Percentiles rank a stretch among this genome's conserved stretches.
Evolutionary conservation across 2,329 filamentous ascomycete genomes (phyloP).

Genomic region (Fusarium pilosicola): DNA sequence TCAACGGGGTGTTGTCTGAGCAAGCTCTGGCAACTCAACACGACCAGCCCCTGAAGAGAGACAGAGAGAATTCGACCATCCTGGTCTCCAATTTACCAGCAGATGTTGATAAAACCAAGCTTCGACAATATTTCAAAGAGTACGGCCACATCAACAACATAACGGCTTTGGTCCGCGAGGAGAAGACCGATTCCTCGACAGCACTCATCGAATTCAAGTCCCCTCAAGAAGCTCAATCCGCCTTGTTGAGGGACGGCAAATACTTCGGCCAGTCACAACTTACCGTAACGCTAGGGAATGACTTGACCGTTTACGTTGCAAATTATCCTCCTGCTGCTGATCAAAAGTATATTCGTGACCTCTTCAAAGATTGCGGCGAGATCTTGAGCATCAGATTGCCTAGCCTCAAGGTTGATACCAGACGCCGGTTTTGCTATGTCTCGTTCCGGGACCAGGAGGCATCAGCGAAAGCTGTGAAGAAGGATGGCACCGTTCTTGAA

Average conservation of each 20-base stretch:
- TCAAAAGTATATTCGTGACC: slow-evolving; percentile 71
- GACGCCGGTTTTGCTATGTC: slow-evolving; percentile 94
- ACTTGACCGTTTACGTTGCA: slow-evolving; percentile 86
- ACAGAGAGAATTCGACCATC: slow-evolving; percentile 90
- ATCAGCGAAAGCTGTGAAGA: slow-evolving; percentile 75
- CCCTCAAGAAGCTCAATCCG: slow-evolving; percentile 81
- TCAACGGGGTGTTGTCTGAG: slow-evolving; percentile 43
- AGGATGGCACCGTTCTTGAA: slow-evolving; percentile 77
- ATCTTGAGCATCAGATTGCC: slow-evolving; percentile 89
- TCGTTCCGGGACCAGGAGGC: slow-evolving; percentile 80
- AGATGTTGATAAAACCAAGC: slow-evolving; percentile 74
- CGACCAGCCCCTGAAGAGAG: slow-evolving; percentile 69
- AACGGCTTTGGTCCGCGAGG: slow-evolving; percentile 69
- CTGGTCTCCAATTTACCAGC: slow-evolving; percentile 81
- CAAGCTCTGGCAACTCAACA: slow-evolving; percentile 18
- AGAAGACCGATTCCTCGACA: slow-evolving; percentile 68
- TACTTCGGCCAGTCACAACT: slow-evolving; percentile 79
- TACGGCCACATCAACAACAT: slow-evolving; percentile 87
- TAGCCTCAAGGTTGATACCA: slow-evolving; percentile 87
- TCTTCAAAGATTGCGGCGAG: slow-evolving; percentile 81
- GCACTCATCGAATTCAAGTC: slow-evolving; percentile 88
- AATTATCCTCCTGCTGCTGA: slow-evolving; percentile 87
- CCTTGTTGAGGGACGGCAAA: slow-evolving; percentile 83
- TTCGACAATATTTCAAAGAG: slow-evolving; percentile 91
- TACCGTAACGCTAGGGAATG: slow-evolving; percentile 76